Base-by-base conservation (phyloP, 2,329 filamentous ascomycete species). In the Pseudocercospora ulei region DNA sequence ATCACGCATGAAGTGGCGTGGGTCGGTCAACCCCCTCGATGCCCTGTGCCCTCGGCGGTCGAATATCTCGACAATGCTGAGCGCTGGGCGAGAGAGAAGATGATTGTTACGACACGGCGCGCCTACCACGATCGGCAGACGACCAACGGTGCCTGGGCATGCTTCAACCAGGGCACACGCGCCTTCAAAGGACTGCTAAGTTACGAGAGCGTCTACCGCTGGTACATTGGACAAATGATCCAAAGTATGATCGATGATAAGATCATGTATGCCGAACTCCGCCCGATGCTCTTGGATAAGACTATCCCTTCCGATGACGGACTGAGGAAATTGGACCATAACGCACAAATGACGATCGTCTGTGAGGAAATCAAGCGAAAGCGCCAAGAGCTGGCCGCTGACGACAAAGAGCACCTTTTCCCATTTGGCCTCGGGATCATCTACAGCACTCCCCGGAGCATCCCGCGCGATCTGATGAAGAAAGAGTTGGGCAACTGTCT, bases 171-270 rank as follows among this genome's bases (percentile, higher is more conserved):
- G 33, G 69, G 77, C 3, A 83, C 79, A 3, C 69, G 76, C 34
- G 78, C 79, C 64, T 81, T 82, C 70, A 82, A 83, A 54, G 79
- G 79, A 0, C 64, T 83, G 0, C 71, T 82, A 51, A 79, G 78
- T 54, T 82, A 82, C 49, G 70, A 75, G 53, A 67, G 64, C 3
- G 75, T 76, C 3, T 82, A 76, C 53, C 63, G 65, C 30, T 64
- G 61, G 56, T 83, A 83, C 50, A 79, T 77, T 2, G 62, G 65
- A 6, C 56, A 63, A 2, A 75, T 73, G 12, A 71, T 82, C 7
- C 63, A 76, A 41, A 71, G 75, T 43, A 76, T 82, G 56, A 69
- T 75, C 13, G 53, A 64, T 4, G 77, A 82, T 53, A 73, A 73
- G 27, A 76, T 83, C 47, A 78, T 79, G 60, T 82, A 82, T 50